These are phyloP conservation scores for Aquilaria yunnanensis DNA, from an alignment of 345 rosid species.

Conservation along the genomic window DNA sequence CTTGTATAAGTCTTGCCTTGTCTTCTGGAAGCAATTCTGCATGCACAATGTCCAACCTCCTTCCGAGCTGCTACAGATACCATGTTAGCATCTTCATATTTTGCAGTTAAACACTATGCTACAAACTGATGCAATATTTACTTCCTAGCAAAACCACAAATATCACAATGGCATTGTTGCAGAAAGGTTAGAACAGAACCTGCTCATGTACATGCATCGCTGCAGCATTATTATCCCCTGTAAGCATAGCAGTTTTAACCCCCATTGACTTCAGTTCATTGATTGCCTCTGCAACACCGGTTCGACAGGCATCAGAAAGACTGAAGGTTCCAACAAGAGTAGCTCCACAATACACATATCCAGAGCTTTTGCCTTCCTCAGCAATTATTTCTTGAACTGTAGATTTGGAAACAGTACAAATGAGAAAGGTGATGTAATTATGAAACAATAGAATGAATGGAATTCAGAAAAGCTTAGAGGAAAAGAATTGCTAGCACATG, in stretches of 20 bases:
- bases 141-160: neutral
- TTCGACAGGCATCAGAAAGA: conserved; percentile 73
- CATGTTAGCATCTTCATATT: neutral
- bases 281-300: conserved; percentile 64
- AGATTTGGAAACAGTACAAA: neutral
- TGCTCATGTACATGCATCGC: conserved; percentile 75
- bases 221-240: conserved; percentile 69
- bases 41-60: conserved; percentile 48
- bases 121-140: neutral
- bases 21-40: conserved; percentile 83
- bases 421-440: too few species aligned
- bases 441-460: neutral
- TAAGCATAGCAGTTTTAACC: conserved; percentile 67
- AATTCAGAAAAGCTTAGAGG: neutral
- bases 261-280: conserved; percentile 45
- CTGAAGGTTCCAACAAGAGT: conserved; percentile 45
- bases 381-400: conserved; percentile 40
- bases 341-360: conserved; percentile 49
- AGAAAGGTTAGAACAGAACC: conserved; percentile 27
- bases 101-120: neutral
- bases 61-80: conserved; percentile 44
- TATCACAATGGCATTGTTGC: neutral
- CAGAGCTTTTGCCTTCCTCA: conserved; percentile 50
- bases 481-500: neutral
- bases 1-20: conserved; percentile 46